Conservation (phyloP, 192 early-diverging fungal genomes). For the Chytriomyces hyalinus region DNA sequence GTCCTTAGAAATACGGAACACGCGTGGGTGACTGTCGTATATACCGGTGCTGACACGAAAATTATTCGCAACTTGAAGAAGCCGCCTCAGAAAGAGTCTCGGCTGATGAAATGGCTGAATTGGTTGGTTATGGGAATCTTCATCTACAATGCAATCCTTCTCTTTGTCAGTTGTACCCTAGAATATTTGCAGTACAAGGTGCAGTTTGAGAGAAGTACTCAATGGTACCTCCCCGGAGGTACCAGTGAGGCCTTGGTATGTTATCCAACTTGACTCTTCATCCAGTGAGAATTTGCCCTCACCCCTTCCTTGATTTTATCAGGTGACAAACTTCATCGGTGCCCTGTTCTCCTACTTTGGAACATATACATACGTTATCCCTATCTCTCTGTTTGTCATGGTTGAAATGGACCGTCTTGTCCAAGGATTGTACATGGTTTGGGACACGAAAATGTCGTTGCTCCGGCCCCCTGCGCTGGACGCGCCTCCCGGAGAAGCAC, state of each 20-base stretch:
- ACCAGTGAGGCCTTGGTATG: conserved; percentile 18
- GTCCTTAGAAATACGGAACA: conserved; percentile 59
- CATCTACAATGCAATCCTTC: conserved; percentile 50
- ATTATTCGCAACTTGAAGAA: conserved; percentile 60
- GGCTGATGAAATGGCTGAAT: conserved; percentile 79
- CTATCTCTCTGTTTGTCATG: conserved; percentile 76
- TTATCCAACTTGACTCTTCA: conserved; percentile 6
- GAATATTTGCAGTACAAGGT: conserved; percentile 42
- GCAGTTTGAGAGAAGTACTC: background rate
- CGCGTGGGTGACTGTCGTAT: conserved; percentile 58
- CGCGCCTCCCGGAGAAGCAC: conserved; percentile 25
- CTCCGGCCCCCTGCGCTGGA: conserved; percentile 23
- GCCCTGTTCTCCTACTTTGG: conserved; percentile 54
- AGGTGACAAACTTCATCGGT: conserved; percentile 39
- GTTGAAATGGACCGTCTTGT: conserved; percentile 71
- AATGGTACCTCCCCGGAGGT: conserved; percentile 45
- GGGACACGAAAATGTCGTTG: conserved; percentile 64
- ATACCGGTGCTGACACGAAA: conserved; percentile 61
- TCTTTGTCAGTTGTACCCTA: conserved; percentile 40
- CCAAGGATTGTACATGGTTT: conserved; percentile 69
- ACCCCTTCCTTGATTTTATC: background rate
- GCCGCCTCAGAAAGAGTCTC: conserved; percentile 68
- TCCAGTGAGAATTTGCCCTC: background rate
- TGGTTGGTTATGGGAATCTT: conserved; percentile 66
- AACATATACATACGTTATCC: conserved; percentile 74